Evolutionary conservation across 106 monocot species (phyloP), one percentile per base, ranked within the genome.

Genomic region (Cymbidium sinense): DNA sequence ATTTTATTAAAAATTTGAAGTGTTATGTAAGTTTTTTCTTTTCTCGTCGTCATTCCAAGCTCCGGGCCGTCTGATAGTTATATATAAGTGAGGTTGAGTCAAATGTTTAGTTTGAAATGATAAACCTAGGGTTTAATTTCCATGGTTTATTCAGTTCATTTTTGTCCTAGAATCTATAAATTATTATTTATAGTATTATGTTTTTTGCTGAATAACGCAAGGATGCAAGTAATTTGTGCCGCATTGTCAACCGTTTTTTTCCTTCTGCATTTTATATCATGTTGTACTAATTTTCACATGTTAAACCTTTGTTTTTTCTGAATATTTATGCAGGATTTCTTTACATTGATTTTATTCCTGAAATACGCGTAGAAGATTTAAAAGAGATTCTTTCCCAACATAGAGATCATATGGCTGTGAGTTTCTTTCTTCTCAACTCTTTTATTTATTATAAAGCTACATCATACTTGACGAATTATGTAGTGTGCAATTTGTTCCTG

Each of bases 281-380:
- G n/a, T 25, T 23, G 25, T 61, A 27, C 61, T 61, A 61, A 61
- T 61, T 61, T 8, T 61, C 25, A 61, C 61, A 7, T 30, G 33
- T 67, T 67, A 12, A 15, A 29, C 30, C 31, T 67, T 21, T 43
- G 13, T 2, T 47, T 77, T 82, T 51, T 55, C 34, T 72, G 27
- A 10, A 35, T 78, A 50, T 69, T 50, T 52, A 71, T 75, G 27
- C 85, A 98, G 96, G 94, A 72, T 84, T 77, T 15, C 89, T 98
- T 78, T 79, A 77, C 70, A 88, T 98, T 18, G 96, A 98, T 70
- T 90, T 98, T 52, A 50, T 78, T 55, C 96, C 96, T 83, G 96
- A 90, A 36, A 84, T 98, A 81, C 83, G 88, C 76, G 78, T 89
- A 70, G 94, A 98, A 80, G 96, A 91, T 64, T 81, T 91, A 87